A percentile compares a stretch with the other conserved stretches of the same genome.
Evolutionary conservation across 1,284 basidiomycete species (phyloP).

Genomic region (Mycosarcoma mackinlayi): DNA sequence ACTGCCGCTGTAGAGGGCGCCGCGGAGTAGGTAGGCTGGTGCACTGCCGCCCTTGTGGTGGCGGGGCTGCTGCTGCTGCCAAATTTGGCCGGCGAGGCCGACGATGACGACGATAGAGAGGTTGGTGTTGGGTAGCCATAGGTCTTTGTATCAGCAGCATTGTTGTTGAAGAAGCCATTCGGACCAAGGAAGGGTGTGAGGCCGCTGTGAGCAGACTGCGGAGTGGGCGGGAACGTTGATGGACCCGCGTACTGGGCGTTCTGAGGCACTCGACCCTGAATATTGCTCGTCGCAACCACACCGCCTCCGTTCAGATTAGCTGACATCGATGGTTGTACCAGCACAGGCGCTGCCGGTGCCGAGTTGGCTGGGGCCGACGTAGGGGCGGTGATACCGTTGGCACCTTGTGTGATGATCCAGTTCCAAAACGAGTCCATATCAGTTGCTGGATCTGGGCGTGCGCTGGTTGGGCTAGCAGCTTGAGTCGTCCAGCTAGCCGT

Average conservation of each 20-base stretch:
- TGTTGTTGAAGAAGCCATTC: slow-evolving; percentile 32
- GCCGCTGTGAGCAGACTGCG: slow-evolving; percentile 27
- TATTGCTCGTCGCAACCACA: not conserved
- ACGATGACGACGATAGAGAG: slow-evolving; percentile 17
- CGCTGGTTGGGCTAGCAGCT: slow-evolving; percentile 15
- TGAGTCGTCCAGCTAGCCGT: slow-evolving; percentile 17
- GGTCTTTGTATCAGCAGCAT: slow-evolving; percentile 1
- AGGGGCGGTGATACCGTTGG: slow-evolving; percentile 33
- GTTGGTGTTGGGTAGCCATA: slow-evolving; percentile 30
- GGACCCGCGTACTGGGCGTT: slow-evolving; percentile 1
- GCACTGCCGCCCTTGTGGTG: not conserved
- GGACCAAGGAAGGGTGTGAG: slow-evolving; percentile 41
- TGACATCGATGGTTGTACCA: slow-evolving; percentile 14
- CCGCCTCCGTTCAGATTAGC: not conserved
- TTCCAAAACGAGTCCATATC: slow-evolving; percentile 60
- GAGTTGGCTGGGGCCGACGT: slow-evolving; percentile 1
- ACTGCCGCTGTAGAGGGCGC: not conserved
- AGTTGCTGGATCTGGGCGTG: slow-evolving; percentile 17
- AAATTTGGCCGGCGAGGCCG: slow-evolving; percentile 6
- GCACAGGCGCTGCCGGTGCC: slow-evolving; percentile 14
- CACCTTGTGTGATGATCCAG: slow-evolving; percentile 59
- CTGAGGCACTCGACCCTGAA: not conserved
- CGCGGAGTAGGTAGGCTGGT: not conserved
- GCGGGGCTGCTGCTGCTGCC: not conserved
- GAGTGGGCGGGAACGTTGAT: slow-evolving; percentile 18